A percentile compares a stretch with the other conserved stretches of the same genome.
phyloP scores from a whole-genome alignment of 139 green algal species.

The Chlorella ohadii region DNA sequence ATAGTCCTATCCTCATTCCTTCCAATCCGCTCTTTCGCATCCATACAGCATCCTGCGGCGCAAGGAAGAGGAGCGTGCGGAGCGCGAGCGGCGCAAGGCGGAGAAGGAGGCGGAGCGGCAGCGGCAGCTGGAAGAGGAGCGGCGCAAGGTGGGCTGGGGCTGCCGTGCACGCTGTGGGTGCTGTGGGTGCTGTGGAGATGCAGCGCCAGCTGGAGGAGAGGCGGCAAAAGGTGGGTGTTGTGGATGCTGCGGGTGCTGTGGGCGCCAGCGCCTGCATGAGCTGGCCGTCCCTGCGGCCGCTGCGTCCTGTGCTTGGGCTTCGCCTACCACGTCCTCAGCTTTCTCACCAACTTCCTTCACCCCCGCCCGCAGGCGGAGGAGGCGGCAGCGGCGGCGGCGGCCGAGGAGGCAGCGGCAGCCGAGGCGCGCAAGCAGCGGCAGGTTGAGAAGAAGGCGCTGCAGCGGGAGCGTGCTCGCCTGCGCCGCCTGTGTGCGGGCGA shows the following conservation, averaged over 20 bases:
- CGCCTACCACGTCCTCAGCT: no score
- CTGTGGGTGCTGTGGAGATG: no score
- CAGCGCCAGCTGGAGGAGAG: no score
- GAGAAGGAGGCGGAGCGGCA: slow-evolving; percentile 58
- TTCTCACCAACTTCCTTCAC: no score
- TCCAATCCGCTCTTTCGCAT: no score
- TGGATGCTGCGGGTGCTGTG: no score
- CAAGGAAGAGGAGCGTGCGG: slow-evolving; percentile 79
- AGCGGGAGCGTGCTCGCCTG: slow-evolving; percentile 85
- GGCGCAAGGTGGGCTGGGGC: background rate
- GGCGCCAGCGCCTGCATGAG: no score
- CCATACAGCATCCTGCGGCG: slow-evolving; percentile 62
- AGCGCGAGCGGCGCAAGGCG: slow-evolving; percentile 45
- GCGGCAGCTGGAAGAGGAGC: slow-evolving; percentile 35
- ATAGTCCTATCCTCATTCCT: no score
- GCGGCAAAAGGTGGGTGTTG: no score
- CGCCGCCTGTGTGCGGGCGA: slow-evolving; percentile 55
- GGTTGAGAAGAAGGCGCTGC: slow-evolving; percentile 84
- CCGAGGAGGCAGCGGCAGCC: slow-evolving; percentile 46
- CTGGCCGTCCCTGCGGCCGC: no score
- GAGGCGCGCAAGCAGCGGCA: slow-evolving; percentile 77
- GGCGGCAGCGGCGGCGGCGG: slow-evolving; percentile 53
- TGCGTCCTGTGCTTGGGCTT: no score
- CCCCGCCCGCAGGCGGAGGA: slow-evolving; percentile 50
- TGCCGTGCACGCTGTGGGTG: no score